Evolutionary conservation across 2,329 filamentous ascomycete genomes (phyloP), one percentile per base, ranked within the genome.

Genomic region (Scortechinia acanthostroma): DNA sequence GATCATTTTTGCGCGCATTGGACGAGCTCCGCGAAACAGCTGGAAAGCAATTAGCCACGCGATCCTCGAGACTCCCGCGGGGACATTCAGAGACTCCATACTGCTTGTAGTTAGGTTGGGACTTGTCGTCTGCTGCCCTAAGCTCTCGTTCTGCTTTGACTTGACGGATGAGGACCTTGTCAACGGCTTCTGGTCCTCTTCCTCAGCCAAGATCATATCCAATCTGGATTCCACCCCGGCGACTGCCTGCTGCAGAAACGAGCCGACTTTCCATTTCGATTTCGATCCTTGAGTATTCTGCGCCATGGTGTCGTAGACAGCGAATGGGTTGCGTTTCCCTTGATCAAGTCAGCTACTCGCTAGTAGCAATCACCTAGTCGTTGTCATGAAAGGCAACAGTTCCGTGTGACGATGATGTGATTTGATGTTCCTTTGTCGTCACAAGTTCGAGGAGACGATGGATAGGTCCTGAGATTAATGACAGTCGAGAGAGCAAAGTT

Each of bases 201-300:
- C 82, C 52, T 96, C 91, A 45, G 89, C 82, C 49, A 98, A 76
- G 47, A 98, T 95, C 43, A 80, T 91, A 62, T 98, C 93, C 48
- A 98, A 77, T 37, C 88, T 83, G 48, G 91, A 94, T 68, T 98
- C 93, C 47, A 98, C 86, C 49, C 91, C 91, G 45, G 91, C 90
- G 49, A 97, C 89, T 51, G 91, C 91, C 64, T 91, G 88, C 52
- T 90, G 87, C 48, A 96, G 75, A 59, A 95, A 85, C 22, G 80
- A 81, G 42, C 84, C 86, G 17, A 40, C 35, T 19, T 19, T 19
- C 35, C 35, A 40, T 40, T 40, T 40, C 10, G 35, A 17, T 17
- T 40, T 40, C 10, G 35, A 10, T 13, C 10, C 10, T 40, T 40
- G 35, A 10, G 35, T 6, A 19, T 40, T 40, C 17, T 40, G 35